Evolutionary conservation across 108 stramenopile species (phyloP).

Genomic region (Cylindrotheca fusiformis): DNA sequence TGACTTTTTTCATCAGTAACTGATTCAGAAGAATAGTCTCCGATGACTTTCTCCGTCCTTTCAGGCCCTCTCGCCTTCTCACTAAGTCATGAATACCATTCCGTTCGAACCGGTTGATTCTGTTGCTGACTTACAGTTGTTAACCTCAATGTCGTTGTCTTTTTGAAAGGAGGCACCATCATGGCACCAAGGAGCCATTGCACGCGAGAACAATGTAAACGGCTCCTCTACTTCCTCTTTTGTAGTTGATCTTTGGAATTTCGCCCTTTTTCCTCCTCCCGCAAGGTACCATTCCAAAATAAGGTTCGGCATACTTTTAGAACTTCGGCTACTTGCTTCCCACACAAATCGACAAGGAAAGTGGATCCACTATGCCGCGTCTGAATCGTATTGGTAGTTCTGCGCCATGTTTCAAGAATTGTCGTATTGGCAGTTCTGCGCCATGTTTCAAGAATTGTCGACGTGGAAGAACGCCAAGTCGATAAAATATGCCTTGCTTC

Average conservation of each 20-base stretch:
- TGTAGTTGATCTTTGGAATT: neutral
- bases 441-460: too few species aligned
- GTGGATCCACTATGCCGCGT: neutral
- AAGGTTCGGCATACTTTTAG: slow-evolving; percentile 6
- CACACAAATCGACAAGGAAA: slow-evolving; percentile 3
- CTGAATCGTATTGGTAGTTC: neutral
- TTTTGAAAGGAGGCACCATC: too few species aligned
- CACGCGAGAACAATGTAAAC: slow-evolving; percentile 7
- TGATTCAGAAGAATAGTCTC: too few species aligned
- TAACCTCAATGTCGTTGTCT: too few species aligned
- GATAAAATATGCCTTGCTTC: neutral
- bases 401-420: neutral
- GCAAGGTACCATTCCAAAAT: neutral
- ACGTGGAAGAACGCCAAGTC: too few species aligned
- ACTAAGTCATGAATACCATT: neutral
- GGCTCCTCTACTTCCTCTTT: slow-evolving; percentile 17
- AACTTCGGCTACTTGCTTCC: neutral
- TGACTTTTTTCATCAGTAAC: too few species aligned
- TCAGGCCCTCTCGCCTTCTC: too few species aligned
- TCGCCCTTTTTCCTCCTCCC: neutral
- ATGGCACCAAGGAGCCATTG: neutral
- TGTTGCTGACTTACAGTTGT: neutral
- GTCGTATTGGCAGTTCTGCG: too few species aligned
- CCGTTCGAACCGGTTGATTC: neutral
- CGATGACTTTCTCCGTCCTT: too few species aligned